Evolutionary conservation across 2,329 filamentous ascomycete species (phyloP), one percentile per base, ranked within the genome.

Genomic region (Colletotrichum euphorbiae): DNA sequence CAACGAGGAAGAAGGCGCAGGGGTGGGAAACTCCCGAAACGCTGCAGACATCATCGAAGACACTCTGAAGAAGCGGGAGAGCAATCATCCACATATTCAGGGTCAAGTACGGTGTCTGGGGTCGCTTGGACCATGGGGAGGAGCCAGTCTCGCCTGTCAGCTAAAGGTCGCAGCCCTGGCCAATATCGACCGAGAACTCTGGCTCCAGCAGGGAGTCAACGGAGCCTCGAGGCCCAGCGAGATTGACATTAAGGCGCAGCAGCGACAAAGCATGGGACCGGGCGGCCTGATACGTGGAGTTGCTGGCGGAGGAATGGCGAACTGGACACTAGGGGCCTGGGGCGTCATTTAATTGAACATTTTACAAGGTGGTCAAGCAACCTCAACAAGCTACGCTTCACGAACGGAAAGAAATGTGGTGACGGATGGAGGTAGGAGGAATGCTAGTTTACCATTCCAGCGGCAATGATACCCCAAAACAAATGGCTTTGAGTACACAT

Each of bases 101-200:
- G 91, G 91, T 2, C 80, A 83, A 31, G 80, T 94, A 43, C 85
- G 92, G 28, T 90, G 86, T 2, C 80, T 93, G 2, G 89, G 92
- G 69, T 89, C 90, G 1, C 79, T 94, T 1, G 92, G 92, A 0
- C 82, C 91, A 2, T 95, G 92, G 91, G 86, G 87, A 19, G 92
- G 92, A 11, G 92, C 89, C 3, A 93, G 91, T 75, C 75, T 95
- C 61, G 80, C 91, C 17, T 87, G 90, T 3, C 88, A 90, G 71
- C 81, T 94, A 67, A 90, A 90, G 64, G 83, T 93, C 4, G 87
- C 88, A 40, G 89, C 91, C 2, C 84, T 93, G 59, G 90, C 90
- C 2, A 87, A 90, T 33, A 82, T 94, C 19, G 92, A 94, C 70
- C 83, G 90, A 28, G 92, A 95, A 6, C 81, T 87, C 38, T 95